Evolutionary conservation across 2,329 filamentous ascomycete genomes (phyloP), one percentile per base, ranked within the genome.

Genomic region (Fusarium xylarioides): DNA sequence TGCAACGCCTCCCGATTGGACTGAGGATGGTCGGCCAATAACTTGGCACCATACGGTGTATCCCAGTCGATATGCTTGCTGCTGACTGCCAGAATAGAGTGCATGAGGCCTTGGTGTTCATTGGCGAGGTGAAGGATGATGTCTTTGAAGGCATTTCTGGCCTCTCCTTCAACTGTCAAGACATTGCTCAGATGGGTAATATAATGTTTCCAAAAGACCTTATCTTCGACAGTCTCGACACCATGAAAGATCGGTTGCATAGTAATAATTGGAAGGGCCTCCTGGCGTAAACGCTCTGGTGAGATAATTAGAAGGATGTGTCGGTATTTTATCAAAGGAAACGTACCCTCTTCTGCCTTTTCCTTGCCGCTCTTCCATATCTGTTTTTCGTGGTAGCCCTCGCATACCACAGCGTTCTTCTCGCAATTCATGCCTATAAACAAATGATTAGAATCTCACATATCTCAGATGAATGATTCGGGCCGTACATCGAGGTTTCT

Each of bases 361-460:
- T 95, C 92, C 79, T 90, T 94, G 34, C 94, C 94, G 78, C 93
- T 95, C 81, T 91, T 94, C 95, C 95, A 97, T 58, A 94, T 89
- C 66, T 93, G 92, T 80, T 94, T 94, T 70, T 94, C 92, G 56
- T 93, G 93, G 79, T 97, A 97, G 18, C 95, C 95, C 82, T 97
- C 94, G 79, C 95, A 97, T 18, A 95, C 90, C 18, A 97, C 93
- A 14, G 94, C 94, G 80, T 97, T 97, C 86, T 97, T 97, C 83
- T 96, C 92, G 79, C 95, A 97, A 77, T 97, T 97, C 81, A 94
- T 87, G 76, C 93, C 92, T 94, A 64, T 14, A 63, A 72, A 80
- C 34, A 76, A 55, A 32, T 32, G 70, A 54, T 76, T 68, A 75
- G 56, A 68, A 58, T 28, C 34, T 26, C 32, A 21, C 28, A 49